Evolutionary conservation across 805 yeast species (phyloP), one percentile per base, ranked within the genome.

Genomic region (Blastobotrys mokoenaii): DNA sequence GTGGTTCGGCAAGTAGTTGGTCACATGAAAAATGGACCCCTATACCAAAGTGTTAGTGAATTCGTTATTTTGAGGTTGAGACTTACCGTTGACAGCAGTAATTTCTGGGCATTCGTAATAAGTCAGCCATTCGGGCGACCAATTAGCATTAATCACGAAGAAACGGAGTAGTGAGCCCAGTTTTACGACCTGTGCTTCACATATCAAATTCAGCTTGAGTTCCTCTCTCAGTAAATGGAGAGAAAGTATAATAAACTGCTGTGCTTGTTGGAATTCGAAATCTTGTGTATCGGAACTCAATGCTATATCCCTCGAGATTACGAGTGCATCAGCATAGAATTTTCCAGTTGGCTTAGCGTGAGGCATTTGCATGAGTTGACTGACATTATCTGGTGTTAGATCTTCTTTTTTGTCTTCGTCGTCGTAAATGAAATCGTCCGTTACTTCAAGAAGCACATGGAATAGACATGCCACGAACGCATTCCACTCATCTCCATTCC

Each of bases 141-240:
- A 84, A 4, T 84, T 79, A 77, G 82, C 75, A 80, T 85, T 77
- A 10, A 68, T 53, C 0, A 82, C 72, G 11, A 84, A 58, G 51
- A 81, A 82, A 0, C 80, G 67, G n/a, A 88, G 60, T 17, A 88
- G 60, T 1, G 64, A 20, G 0, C 82, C 78, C 25, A 89, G 54
- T 29, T 63, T 62, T 2, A 65, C 53, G 10, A 71, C 63, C 7
- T 65, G 59, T 0, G 54, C 45, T 2, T 56, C 45, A 3, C 71
- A 66, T 20, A 77, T 62, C 1, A 76, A 63, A 53, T 83, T 79
- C 27, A 90, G 65, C 43, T 73, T 71, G 39, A 73, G 61, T 49
- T 90, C 97, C 60, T 90, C 97, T 44, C 88, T 67, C 1, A 86
- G 64, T 33, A 88, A 57, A 64, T 89, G 97, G 40, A 90, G 63